Evolutionary conservation across 2,329 filamentous ascomycete genomes (phyloP).

Genomic region (Colletotrichum agaves): DNA sequence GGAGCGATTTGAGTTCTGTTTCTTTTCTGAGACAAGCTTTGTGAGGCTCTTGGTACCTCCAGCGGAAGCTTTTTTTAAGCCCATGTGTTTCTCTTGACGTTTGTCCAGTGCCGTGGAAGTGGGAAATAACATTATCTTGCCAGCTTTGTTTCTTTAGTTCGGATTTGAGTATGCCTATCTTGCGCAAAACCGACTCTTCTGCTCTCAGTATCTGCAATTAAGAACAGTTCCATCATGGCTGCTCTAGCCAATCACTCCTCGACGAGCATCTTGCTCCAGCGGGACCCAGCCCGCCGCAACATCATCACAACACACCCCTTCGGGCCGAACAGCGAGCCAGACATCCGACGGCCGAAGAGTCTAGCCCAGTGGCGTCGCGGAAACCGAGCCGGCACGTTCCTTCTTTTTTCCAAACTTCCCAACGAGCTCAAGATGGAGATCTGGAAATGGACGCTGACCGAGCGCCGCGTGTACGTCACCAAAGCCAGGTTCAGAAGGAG

Average conservation of each 20-base stretch:
- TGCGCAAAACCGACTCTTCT: neutral
- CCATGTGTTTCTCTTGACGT: too few species aligned
- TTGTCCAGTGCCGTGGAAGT: too few species aligned
- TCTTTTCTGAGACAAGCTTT: neutral
- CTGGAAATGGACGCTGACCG: neutral
- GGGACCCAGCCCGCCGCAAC: neutral
- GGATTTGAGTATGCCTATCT: too few species aligned
- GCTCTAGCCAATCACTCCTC: too few species aligned
- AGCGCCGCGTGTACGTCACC: neutral
- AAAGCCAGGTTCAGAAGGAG: too few species aligned
- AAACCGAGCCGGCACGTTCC: neutral
- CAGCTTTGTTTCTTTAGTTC: too few species aligned
- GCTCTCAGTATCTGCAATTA: neutral
- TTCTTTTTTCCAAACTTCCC: neutral
- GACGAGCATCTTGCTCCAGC: neutral
- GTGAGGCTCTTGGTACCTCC: too few species aligned
- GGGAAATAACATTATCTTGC: too few species aligned
- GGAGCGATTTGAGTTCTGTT: neutral
- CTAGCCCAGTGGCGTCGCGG: neutral
- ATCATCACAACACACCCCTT: neutral
- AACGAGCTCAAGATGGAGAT: neutral
- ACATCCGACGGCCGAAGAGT: neutral
- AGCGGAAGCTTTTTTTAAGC: too few species aligned
- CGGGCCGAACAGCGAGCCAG: neutral
- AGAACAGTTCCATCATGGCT: neutral